Evolutionary conservation across 352 stramenopile species (phyloP).

Genomic region (Pythium grandisporangium): DNA sequence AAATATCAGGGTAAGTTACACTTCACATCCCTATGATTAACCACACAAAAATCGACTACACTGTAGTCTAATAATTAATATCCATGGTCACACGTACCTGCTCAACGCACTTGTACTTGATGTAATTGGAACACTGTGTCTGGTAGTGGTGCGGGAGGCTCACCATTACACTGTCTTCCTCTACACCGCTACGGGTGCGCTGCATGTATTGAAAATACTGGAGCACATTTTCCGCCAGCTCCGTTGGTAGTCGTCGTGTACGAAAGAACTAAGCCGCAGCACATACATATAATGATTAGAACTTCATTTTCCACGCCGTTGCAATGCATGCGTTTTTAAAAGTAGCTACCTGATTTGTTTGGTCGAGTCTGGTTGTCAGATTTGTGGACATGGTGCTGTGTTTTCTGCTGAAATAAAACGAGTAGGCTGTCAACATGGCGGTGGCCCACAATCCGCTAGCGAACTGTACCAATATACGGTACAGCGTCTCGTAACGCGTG

Average conservation of each 20-base stretch:
- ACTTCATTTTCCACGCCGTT: background rate
- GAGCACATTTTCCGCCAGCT: constrained; percentile 22
- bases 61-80: background rate
- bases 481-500: constrained; percentile 39
- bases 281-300: background rate
- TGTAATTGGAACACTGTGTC: constrained; percentile 34
- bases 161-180: constrained; percentile 37
- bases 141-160: constrained; percentile 40
- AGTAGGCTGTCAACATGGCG: constrained; percentile 57
- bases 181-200: constrained; percentile 40
- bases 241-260: constrained; percentile 20
- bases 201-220: constrained; percentile 75
- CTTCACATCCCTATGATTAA: too few relatives aligned
- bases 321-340: constrained; percentile 1
- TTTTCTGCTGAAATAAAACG: constrained; percentile 64
- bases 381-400: constrained; percentile 50
- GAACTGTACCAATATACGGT: constrained; percentile 56
- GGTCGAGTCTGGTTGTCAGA: constrained; percentile 43
- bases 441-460: constrained; percentile 56
- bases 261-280: constrained; percentile 28
- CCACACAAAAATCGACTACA: too few relatives aligned
- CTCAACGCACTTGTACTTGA: constrained; percentile 24
- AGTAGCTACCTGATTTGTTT: constrained; percentile 25
- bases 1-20: background rate
- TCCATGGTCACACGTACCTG: background rate